A percentile compares a stretch with the other conserved stretches of the same genome.
Conservation (phyloP, 768 basidiomycete genomes). For the Kwoniella botswanensis region DNA sequence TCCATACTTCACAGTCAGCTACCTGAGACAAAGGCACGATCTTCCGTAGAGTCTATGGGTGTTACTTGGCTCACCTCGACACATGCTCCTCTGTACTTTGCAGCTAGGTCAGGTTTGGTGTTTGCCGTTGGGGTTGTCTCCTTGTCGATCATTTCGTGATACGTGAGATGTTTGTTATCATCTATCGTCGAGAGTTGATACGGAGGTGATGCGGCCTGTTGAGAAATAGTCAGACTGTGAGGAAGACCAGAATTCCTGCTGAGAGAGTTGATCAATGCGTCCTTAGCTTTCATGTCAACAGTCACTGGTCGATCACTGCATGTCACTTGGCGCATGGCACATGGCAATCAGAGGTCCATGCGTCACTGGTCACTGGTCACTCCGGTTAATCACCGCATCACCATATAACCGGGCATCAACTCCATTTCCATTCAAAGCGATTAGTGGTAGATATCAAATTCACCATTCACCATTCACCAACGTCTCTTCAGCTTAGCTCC, state of each 20-base stretch:
- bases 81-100: slow-evolving; percentile 83
- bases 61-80: slow-evolving; percentile 71
- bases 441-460: neutral
- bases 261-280: neutral
- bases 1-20: no score
- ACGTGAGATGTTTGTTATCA: no score
- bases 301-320: neutral
- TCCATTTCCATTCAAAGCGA: neutral
- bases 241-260: no score
- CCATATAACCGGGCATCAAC: slow-evolving; percentile 1
- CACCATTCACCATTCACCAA: neutral
- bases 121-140: slow-evolving; percentile 48
- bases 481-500: neutral
- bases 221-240: no score
- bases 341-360: slow-evolving; percentile 2
- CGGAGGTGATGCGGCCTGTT: no score
- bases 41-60: neutral
- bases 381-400: neutral
- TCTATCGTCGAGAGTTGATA: no score
- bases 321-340: neutral
- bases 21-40: neutral
- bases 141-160: slow-evolving; percentile 32
- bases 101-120: slow-evolving; percentile 27
- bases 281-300: neutral
- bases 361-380: neutral